Conservation (phyloP, 805 yeast genomes). For the Cyberlindnera meyerae region DNA sequence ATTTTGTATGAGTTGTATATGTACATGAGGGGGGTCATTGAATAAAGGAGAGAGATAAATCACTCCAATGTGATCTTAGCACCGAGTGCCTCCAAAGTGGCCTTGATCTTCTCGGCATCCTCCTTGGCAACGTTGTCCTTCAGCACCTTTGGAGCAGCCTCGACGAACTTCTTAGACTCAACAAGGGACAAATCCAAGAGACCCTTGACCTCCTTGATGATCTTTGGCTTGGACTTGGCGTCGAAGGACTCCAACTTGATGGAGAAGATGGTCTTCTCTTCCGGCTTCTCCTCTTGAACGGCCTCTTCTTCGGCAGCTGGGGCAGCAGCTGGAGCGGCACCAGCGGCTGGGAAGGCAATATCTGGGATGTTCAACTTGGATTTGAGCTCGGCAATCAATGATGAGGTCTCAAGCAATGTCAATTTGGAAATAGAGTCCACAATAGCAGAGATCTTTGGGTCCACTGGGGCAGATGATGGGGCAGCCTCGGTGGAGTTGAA, state of each 20-base stretch:
- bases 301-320: constrained; percentile 70
- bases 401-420: constrained; percentile 90
- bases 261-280: constrained; percentile 90
- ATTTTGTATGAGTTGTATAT: too few relatives aligned
- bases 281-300: constrained; percentile 68
- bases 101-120: constrained; percentile 95
- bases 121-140: constrained; percentile 96
- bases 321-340: constrained; percentile 55
- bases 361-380: constrained; percentile 88
- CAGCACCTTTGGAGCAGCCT: constrained; percentile 91
- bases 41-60: constrained; percentile 6
- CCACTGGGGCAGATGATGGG: constrained; percentile 52
- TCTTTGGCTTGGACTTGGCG: constrained; percentile 92
- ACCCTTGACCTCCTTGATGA: constrained; percentile 93
- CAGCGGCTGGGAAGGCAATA: constrained; percentile 76
- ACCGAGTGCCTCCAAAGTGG: constrained; percentile 89
- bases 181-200: constrained; percentile 89
- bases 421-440: constrained; percentile 88
- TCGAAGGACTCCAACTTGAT: constrained; percentile 92
- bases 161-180: constrained; percentile 97
- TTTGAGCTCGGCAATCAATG: constrained; percentile 74
- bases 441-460: constrained; percentile 81
- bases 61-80: constrained; percentile 90
- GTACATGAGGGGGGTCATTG: constrained; percentile 5
- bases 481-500: constrained; percentile 38